phyloP scores from a whole-genome alignment of 2,329 filamentous ascomycete genomes.

The Colletotrichum liriopes region DNA sequence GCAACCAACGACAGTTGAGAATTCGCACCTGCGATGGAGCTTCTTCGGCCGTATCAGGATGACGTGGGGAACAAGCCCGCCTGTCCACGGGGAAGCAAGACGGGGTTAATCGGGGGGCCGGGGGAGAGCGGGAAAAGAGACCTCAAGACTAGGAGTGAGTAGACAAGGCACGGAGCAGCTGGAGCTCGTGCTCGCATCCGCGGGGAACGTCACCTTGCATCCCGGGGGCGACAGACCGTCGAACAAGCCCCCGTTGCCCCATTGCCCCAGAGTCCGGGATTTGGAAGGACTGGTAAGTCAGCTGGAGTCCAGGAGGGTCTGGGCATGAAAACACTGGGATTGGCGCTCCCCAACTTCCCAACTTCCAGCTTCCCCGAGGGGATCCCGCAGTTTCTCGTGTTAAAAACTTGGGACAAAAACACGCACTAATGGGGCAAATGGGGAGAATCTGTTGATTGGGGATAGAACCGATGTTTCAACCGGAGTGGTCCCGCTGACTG shows the following conservation, averaged over 20 bases:
- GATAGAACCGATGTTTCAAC: slow-evolving; percentile 29
- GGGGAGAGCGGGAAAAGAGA: neutral
- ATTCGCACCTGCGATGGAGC: slow-evolving; percentile 26
- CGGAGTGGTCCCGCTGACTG: slow-evolving; percentile 20
- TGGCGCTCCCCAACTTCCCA: slow-evolving; percentile 4
- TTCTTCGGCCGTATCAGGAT: slow-evolving; percentile 40
- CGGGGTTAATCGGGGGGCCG: slow-evolving; percentile 11
- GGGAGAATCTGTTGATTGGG: neutral
- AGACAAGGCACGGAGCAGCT: neutral
- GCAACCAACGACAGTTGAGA: slow-evolving; percentile 1
- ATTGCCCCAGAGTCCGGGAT: slow-evolving; percentile 16
- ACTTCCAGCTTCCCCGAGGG: slow-evolving; percentile 33
- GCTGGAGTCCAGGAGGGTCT: slow-evolving; percentile 21
- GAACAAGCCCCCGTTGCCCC: slow-evolving; percentile 15
- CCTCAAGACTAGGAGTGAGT: neutral
- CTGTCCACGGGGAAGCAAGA: slow-evolving; percentile 22
- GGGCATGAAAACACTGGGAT: slow-evolving; percentile 13
- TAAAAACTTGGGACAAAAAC: neutral
- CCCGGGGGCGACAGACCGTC: slow-evolving; percentile 4
- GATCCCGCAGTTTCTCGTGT: slow-evolving; percentile 29
- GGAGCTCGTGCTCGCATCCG: slow-evolving; percentile 15
- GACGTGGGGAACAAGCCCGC: slow-evolving; percentile 31
- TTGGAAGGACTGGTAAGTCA: neutral
- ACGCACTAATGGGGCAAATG: slow-evolving; percentile 25
- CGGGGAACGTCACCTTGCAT: slow-evolving; percentile 42